Evolutionary conservation across 192 early-diverging fungal species (phyloP), one percentile per base, ranked within the genome.

Genomic region (Ramicandelaber brevisporus): DNA sequence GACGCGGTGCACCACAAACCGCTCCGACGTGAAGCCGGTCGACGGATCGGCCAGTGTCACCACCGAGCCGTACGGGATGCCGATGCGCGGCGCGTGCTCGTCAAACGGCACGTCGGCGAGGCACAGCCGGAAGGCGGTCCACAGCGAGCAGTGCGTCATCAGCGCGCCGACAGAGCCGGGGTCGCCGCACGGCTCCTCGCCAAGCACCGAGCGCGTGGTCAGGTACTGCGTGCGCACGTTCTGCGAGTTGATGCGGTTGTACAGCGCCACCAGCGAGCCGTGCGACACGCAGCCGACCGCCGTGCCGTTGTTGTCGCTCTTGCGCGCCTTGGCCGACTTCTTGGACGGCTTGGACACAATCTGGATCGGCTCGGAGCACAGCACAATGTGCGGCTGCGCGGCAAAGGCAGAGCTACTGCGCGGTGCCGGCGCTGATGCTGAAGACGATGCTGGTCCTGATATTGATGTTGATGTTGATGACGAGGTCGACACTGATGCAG

Each of bases 331-430:
- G 26, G 75, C 70, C 0, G 75, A 80, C 51, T 86, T 89, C 45
- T 83, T 86, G 27, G 73, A 79, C 7, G 87, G 84, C 48, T 92
- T 92, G 29, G 81, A 86, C 15, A 92, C 84, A 30, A 87, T 80
- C 10, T 64, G 50, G 26, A 92, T 67, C 4, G 78, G 68, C 3
- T 53, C 50, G 5, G 76, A 74, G 38, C 73, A 63, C 22, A 78
- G 67, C 5, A 57, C 56, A 3, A 62, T 63, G 37, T 63, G 68
- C 4, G 62, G 51, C 30, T 46, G 40, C 21, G 50, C 36, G 12
- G 30, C 19, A 15, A 27, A 37, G 36, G 34, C 33, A 5, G 32
- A 39, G 28, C 32, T 40, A 26, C 30, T 26, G 21, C 30, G 28
- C 17, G 33, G 42, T 13, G 29, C 16, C 8, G 26, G 27, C 22